phyloP scores from a whole-genome alignment of 1,139 yeast species.

The Insectozyma bohioensis region DNA sequence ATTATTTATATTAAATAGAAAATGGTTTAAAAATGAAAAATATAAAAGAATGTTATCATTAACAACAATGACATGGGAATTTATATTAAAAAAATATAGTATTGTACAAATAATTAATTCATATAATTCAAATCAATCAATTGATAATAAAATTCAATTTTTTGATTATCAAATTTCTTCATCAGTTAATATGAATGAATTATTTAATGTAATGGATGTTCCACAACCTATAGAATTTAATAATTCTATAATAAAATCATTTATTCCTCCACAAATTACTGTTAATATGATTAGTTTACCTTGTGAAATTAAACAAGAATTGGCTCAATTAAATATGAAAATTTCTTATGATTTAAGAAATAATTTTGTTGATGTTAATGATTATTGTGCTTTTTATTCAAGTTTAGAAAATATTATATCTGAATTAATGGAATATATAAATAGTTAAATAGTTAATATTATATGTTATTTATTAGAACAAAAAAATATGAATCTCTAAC shows the following conservation, averaged over 20 bases:
- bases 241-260: background rate
- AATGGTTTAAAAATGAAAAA: constrained; percentile 50
- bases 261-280: constrained; percentile 4
- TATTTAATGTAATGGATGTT: constrained; percentile 44
- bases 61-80: constrained; percentile 47
- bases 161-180: constrained; percentile 44
- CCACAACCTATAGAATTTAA: constrained; percentile 33
- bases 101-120: constrained; percentile 33
- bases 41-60: constrained; percentile 46
- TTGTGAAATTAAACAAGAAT: constrained; percentile 20
- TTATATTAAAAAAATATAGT: constrained; percentile 36
- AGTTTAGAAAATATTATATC: constrained; percentile 42
- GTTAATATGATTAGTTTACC: constrained; percentile 5
- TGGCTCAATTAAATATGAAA: constrained; percentile 37
- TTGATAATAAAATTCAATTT: constrained; percentile 28
- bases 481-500: no score
- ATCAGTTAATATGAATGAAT: constrained; percentile 39
- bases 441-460: background rate
- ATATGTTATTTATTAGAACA: background rate
- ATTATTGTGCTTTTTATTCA: constrained; percentile 46
- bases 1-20: constrained; percentile 41
- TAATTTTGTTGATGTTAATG: constrained; percentile 46
- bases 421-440: constrained; percentile 26
- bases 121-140: constrained; percentile 22
- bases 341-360: constrained; percentile 43